These are phyloP conservation scores for Bothriochloa decipiens DNA, from an alignment of 176 grass and related monocot genomes.

Conservation along the genomic window DNA sequence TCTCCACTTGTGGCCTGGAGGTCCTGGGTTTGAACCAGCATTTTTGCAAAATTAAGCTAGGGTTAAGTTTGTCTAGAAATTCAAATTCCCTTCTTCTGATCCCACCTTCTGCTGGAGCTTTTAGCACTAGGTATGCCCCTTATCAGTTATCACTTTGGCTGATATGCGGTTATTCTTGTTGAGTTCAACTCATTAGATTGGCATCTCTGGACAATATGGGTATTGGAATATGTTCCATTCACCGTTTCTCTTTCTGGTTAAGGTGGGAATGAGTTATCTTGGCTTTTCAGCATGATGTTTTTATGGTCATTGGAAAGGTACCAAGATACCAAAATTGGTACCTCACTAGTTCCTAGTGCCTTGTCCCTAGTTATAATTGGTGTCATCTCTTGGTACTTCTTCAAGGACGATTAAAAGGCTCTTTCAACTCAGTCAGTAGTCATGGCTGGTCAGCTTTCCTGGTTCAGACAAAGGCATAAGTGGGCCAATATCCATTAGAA, in stretches of 20 bases:
- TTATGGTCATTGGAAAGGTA: background rate
- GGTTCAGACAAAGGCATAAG: background rate
- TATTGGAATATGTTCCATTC: background rate
- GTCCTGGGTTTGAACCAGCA: background rate
- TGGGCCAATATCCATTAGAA: background rate
- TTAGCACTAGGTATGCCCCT: background rate
- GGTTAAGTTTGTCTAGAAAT: background rate
- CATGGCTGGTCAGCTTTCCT: background rate
- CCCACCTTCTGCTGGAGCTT: background rate
- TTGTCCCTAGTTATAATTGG: conserved; percentile 2
- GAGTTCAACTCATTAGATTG: background rate
- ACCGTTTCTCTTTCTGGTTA: background rate
- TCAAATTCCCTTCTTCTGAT: background rate
- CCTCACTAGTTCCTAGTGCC: background rate
- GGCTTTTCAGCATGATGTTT: background rate
- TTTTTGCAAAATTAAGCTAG: conserved; percentile 1
- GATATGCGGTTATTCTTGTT: conserved; percentile 1
- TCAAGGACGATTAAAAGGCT: background rate
- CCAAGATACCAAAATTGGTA: background rate
- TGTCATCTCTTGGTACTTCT: background rate
- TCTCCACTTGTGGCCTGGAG: background rate
- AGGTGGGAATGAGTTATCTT: background rate
- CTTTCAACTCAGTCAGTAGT: background rate
- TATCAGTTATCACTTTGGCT: background rate
- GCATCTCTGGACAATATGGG: background rate